Evolutionary conservation across 148 eudicot genomes (phyloP), one percentile per base, ranked within the genome.

Genomic region (Chenopodium suecicum): DNA sequence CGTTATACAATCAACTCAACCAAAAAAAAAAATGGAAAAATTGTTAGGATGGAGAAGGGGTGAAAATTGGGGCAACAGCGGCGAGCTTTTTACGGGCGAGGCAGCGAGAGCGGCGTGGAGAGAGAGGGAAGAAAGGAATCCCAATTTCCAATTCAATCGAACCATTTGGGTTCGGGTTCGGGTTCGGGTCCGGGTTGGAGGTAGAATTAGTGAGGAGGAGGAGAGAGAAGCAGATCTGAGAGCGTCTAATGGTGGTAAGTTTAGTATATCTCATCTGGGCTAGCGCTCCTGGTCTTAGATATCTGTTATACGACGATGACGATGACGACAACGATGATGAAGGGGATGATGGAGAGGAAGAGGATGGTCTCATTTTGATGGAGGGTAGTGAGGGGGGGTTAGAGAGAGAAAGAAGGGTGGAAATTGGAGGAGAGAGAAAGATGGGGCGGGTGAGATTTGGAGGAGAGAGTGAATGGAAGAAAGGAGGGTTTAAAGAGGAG

Each of bases 211-310:
- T 7, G 60, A 63, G 70, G 5, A 67, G 69, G 32, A 65, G 70
- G 70, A 67, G 34, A 29, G 70, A 63, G 71, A 80, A 68, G 23
- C 46, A 60, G 63, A 76, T 56, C 76, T 69, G 84, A 8, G 80
- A 41, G 14, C 75, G 68, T 44, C 62, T 70, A 68, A 32, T n/a
- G 10, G 32, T 54, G 13, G 44, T 63, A 23, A 37, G 69, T 23
- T 82, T 82, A 54, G 75, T 76, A 48, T 82, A 23, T 70, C 80
- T 37, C 13, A 82, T 46, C 48, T 82, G 80, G 7, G 84, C 84
- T 17, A 82, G 70, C 70, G 79, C 84, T 76, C 84, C 84, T 23
- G 84, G 84, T 56, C 60, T 9, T 0, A 82, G 69, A 32, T 82
- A 82, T 13, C 52, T 82, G 70, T 11, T 76, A 80, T 76, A 56